Evolutionary conservation across 2,329 filamentous ascomycete genomes (phyloP).

Genomic region (Zymoseptoria tritici): DNA sequence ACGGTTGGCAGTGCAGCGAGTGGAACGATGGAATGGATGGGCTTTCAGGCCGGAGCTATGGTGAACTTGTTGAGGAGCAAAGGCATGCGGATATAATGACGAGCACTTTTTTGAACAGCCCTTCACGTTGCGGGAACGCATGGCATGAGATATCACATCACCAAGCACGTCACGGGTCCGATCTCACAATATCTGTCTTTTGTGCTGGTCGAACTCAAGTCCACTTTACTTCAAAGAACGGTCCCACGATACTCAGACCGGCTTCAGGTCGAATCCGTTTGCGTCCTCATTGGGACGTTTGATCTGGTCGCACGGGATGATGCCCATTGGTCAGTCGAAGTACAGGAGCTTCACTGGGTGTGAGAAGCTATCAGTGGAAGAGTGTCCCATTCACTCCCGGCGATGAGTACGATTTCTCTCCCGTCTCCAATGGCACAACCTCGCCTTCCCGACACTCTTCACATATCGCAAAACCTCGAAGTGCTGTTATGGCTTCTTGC

Average conservation of each 20-base stretch:
- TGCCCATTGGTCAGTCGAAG: neutral
- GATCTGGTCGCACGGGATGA: neutral
- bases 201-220: too few species aligned
- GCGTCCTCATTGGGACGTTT: neutral
- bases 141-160: too few species aligned
- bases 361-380: neutral
- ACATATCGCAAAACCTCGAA: neutral
- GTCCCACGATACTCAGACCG: neutral
- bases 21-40: constrained; percentile 66
- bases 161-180: too few species aligned
- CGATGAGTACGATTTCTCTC: neutral
- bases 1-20: constrained; percentile 55
- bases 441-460: neutral
- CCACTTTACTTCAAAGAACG: neutral
- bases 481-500: neutral
- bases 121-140: neutral
- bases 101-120: neutral
- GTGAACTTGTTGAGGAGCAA: constrained; percentile 83
- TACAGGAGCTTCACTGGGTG: neutral
- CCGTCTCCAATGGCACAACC: neutral
- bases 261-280: too few species aligned
- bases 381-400: neutral
- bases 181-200: too few species aligned
- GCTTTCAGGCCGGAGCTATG: constrained; percentile 68
- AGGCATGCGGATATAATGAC: constrained; percentile 64